Evolutionary conservation across 2,329 filamentous ascomycete species (phyloP), one percentile per base, ranked within the genome.

Genomic region (Plenodomus tracheiphilus): DNA sequence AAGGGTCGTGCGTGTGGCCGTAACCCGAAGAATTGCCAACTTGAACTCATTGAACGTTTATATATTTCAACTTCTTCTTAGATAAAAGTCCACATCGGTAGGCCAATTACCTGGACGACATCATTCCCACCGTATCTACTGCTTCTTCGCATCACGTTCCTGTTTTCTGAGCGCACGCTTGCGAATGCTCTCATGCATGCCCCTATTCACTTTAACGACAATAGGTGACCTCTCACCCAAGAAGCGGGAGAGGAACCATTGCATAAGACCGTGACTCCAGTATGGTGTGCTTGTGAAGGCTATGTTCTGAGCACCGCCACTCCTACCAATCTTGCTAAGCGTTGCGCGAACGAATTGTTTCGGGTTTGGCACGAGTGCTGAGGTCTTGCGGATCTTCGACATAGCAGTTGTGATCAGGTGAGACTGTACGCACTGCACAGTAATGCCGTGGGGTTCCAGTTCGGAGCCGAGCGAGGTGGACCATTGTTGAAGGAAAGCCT

Each of bases 401-500:
- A 99, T 99, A 66, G 93, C 91, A 1, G 90, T 93, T 4, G 91
- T 96, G 65, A 99, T 89, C 40, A 99, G 84, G 73, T 99, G 95
- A 62, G 88, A 91, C 61, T 97, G 83, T 21, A 96, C 87, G 41
- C 97, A 84, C 74, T 97, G 86, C n/a, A 96, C 91, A 56, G 91
- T 87, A 35, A 99, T 85, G 48, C 90, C 89, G 62, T 89, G 81
- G 1, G 86, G 84, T 55, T 87, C 84, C 22, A 99, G 82, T 75
- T 99, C 94, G 13, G 87, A 83, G 1, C 87, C 89, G 13, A 99
- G 82, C 10, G 94, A 86, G 5, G 85, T 88, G 59, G 89, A 96
- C 94, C 94, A 99, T 69, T 96, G 87, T 76, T 97, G 93, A 41
- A 99, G 81, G 82, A 99, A 99, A 1, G 94, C 93, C 78, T 99